Base-by-base conservation (phyloP, 2,329 filamentous ascomycete species). In the Calcarisporium arbuscula region DNA sequence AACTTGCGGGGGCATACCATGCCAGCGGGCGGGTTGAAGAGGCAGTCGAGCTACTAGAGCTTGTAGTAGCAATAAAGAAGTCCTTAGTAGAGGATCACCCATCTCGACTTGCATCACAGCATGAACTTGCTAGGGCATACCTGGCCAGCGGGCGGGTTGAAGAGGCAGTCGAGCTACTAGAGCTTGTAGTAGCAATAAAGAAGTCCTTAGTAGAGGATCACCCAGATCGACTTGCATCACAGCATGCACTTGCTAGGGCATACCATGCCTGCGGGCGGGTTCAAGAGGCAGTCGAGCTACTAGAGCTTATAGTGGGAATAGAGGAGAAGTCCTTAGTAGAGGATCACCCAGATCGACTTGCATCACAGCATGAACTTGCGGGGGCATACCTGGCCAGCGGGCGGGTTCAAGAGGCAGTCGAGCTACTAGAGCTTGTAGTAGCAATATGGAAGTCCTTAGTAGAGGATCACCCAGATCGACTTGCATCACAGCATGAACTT, bases 361-460 rank as follows among this genome's bases (percentile, higher is more conserved):
- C 28, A 27, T 35, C 36, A 18, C 18, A 39, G 27, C 28, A 32
- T 21, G 32, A 26, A 17, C 36, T 39, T 33, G 40, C 37, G 30
- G 2, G 1, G 27, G 35, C 35, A 31, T 45, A 45, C 19, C 1
- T 16, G 8, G 19, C 19, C 22, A 25, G 35, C 21, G 19, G 26
- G n/a, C 35, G 29, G 21, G 11, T 32, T 5, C 8, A 19, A 15
- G 27, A 43, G 21, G 35, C 38, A 36, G 16, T 39, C 8, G n/a
- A 38, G 11, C n/a, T 43, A 14, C 16, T 43, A 10, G 15, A 38
- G 25, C 11, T 33, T 28, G 29, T 36, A 10, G 3, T 30, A 11
- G 18, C 18, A 5, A 18, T 19, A 20, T 18, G 4, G 14, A 10
- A 30, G 28, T 9, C 17, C 8, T 20, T 17, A 4, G n/a, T n/a